phyloP scores from a whole-genome alignment of 2,329 filamentous ascomycete species.

The Metarhizium album region DNA sequence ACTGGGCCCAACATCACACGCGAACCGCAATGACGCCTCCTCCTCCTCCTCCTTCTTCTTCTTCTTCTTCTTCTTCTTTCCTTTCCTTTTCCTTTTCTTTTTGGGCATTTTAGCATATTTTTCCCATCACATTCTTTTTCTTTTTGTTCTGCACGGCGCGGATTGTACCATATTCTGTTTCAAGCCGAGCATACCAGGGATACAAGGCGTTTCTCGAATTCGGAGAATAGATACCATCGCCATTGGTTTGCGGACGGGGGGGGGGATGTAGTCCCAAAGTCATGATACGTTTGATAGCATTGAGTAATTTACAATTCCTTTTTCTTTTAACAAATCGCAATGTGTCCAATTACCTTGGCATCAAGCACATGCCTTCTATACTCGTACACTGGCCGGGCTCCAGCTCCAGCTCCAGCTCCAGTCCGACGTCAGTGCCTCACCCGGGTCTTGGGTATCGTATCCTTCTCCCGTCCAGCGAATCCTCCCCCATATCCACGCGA shows the following conservation, averaged over 20 bases:
- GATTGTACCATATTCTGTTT: not conserved
- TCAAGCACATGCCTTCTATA: conserved; percentile 7
- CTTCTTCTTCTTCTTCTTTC: too few species aligned
- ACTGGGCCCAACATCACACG: conserved; percentile 45
- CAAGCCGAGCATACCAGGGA: not conserved
- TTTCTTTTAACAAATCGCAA: too few species aligned
- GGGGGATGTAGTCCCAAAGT: not conserved
- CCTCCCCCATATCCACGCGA: not conserved
- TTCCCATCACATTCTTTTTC: not conserved
- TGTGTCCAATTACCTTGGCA: not conserved
- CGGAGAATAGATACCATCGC: not conserved
- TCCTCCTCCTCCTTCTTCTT: too few species aligned
- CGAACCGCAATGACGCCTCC: conserved; percentile 13
- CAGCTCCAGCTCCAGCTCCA: not conserved
- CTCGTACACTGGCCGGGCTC: conserved; percentile 15
- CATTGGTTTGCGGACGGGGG: too few species aligned
- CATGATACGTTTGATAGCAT: not conserved
- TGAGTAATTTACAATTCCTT: not conserved
- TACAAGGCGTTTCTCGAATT: not conserved
- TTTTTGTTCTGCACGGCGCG: not conserved
- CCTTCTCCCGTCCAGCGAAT: not conserved
- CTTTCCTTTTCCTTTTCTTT: too few species aligned
- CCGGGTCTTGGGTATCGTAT: not conserved
- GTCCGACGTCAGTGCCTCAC: not conserved
- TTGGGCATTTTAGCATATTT: not conserved